Conservation (phyloP, 345 rosid genomes). For the Mercurialis annua region DNA sequence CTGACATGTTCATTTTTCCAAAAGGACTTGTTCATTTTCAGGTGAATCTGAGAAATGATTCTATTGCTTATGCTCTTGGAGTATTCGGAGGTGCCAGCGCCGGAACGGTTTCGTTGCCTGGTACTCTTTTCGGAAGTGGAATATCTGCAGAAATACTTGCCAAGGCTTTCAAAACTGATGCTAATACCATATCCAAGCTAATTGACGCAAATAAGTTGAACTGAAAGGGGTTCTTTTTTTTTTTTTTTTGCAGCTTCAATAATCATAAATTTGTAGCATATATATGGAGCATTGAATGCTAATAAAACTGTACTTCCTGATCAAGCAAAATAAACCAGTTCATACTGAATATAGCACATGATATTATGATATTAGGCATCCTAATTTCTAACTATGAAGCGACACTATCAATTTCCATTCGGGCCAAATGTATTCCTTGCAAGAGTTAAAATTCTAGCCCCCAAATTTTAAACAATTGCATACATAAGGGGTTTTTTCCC, state of each 20-base stretch:
- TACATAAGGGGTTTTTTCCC: no score
- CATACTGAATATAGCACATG: no score
- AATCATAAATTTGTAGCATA: not conserved
- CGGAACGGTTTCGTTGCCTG: conserved; percentile 19
- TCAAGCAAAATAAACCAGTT: not conserved
- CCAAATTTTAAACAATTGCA: no score
- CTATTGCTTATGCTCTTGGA: conserved; percentile 14
- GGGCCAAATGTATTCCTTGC: no score
- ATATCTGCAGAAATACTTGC: conserved; percentile 17
- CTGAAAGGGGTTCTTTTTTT: not conserved
- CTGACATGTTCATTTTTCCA: conserved; percentile 30
- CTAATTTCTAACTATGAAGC: no score
- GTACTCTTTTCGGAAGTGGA: conserved; percentile 25
- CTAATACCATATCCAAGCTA: conserved; percentile 24
- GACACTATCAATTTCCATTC: no score
- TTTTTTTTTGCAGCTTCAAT: not conserved
- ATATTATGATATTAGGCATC: no score
- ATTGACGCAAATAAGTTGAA: conserved; percentile 18
- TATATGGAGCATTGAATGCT: not conserved
- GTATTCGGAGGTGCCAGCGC: conserved; percentile 24
- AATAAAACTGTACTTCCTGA: not conserved
- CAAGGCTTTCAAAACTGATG: conserved; percentile 30
- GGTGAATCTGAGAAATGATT: conserved; percentile 12
- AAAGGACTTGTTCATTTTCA: conserved; percentile 35
- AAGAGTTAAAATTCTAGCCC: no score